A percentile compares a stretch with the other conserved stretches of the same genome.
These are phyloP conservation scores for Malassezia brasiliensis DNA, from an alignment of 1,284 basidiomycete genomes.

Conservation along the genomic window DNA sequence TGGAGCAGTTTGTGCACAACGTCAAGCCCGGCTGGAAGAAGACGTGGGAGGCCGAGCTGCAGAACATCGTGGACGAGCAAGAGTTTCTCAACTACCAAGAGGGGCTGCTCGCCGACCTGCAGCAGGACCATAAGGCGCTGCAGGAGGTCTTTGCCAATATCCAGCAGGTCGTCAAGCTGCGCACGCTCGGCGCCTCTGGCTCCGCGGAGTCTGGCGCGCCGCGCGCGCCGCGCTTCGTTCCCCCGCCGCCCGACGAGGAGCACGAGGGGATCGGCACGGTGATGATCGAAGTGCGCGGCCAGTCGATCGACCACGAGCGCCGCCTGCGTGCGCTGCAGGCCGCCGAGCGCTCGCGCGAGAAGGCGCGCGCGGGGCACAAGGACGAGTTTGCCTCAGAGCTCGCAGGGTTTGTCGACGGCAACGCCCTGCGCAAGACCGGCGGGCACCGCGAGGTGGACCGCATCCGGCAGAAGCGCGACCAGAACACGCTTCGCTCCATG, in stretches of 20 bases:
- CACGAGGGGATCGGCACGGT: constrained; percentile 44
- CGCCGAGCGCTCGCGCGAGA: constrained; percentile 38
- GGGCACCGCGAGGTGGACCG: constrained; percentile 42
- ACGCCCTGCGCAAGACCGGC: constrained; percentile 42
- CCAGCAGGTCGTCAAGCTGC: constrained; percentile 44
- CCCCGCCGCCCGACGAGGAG: constrained; percentile 41
- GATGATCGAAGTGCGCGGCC: constrained; percentile 45
- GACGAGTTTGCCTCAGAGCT: constrained; percentile 46
- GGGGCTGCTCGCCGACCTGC: constrained; percentile 36
- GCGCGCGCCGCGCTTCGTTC: constrained; percentile 25
- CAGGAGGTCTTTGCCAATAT: constrained; percentile 46
- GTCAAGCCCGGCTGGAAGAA: constrained; percentile 96
- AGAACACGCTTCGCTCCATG: constrained; percentile 42
- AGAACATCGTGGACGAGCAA: constrained; percentile 94
- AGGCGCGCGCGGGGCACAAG: constrained; percentile 22
- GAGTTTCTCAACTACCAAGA: constrained; percentile 62
- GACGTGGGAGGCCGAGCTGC: constrained; percentile 92
- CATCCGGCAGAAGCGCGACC: constrained; percentile 36
- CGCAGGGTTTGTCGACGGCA: constrained; percentile 43
- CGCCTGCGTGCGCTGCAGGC: constrained; percentile 43
- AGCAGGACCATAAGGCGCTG: constrained; percentile 36
- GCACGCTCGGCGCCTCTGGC: constrained; percentile 18
- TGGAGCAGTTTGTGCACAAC: constrained; percentile 75
- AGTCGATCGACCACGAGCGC: constrained; percentile 44
- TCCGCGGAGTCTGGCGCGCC: constrained; percentile 2